A percentile compares a stretch with the other conserved stretches of the same genome.
Conservation (phyloP, 2,329 filamentous ascomycete species). For the Madurella fahalii region DNA sequence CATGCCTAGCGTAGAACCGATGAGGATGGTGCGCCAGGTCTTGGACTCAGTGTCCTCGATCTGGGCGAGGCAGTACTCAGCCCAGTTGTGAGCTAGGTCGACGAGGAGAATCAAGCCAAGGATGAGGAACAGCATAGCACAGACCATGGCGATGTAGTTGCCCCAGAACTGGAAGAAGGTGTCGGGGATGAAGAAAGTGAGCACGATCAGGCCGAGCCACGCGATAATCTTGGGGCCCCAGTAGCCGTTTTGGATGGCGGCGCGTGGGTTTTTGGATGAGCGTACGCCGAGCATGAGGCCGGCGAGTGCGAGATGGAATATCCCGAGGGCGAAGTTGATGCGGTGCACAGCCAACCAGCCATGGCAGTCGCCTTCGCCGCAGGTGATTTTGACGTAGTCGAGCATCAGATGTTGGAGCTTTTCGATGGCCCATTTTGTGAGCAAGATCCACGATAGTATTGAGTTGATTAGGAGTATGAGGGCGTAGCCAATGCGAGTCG, state of each 20-base stretch:
- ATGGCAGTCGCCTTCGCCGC: conserved; percentile 84
- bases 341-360: conserved; percentile 95
- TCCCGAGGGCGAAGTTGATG: conserved; percentile 93
- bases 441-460: conserved; percentile 97
- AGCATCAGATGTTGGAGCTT: conserved; percentile 89
- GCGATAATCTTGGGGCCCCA: conserved; percentile 94
- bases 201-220: conserved; percentile 81
- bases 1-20: conserved; percentile 91
- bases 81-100: conserved; percentile 94
- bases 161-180: conserved; percentile 93
- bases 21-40: conserved; percentile 79
- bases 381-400: conserved; percentile 94
- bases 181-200: conserved; percentile 95
- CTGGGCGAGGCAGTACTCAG: conserved; percentile 89
- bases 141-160: conserved; percentile 83
- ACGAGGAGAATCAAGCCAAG: conserved; percentile 89
- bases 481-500: conserved; percentile 93
- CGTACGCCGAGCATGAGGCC: conserved; percentile 80
- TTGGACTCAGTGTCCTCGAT: conserved; percentile 86
- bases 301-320: conserved; percentile 88
- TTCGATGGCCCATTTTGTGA: conserved; percentile 96
- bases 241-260: conserved; percentile 92
- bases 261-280: conserved; percentile 81
- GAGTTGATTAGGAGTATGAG: conserved; percentile 94
- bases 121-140: conserved; percentile 89